Evolutionary conservation across 2,329 filamentous ascomycete genomes (phyloP), one percentile per base, ranked within the genome.

Genomic region (Stagonosporopsis tanaceti): DNA sequence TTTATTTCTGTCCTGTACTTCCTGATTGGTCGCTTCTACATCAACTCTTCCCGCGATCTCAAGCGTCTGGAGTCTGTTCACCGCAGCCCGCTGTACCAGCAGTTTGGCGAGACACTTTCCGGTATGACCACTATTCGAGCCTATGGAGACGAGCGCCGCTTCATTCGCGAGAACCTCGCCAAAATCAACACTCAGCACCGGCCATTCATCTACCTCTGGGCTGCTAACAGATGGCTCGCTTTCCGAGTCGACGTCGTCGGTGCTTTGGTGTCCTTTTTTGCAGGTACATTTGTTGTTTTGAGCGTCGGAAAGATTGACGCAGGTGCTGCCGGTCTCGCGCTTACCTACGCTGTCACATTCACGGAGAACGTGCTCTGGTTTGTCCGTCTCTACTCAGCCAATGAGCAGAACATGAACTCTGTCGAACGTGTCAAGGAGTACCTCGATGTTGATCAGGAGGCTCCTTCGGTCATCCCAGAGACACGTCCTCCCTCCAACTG

Each of bases 361-460:
- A 96, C 93, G 0, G 95, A 99, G 76, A 98, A 97, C 65, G 90
- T 99, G 6, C 80, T 99, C 17, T 99, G 95, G 95, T 88, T 98
- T 53, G 93, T 99, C 28, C 89, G 95, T 44, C 84, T 97, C 14
- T 99, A 99, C 75, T 90, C 93, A 0, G 87, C 91, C 72, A 97
- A 98, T 70, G 95, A 99, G 79, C 95, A 99, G 78, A 98, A 97
- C 78, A 98, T 99, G 95, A 99, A 99, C 78, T 94, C 94, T 2
- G 93, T 98, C 46, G 95, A 99, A 79, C 91, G 95, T 71, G 89
- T 99, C 72, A 96, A 97, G 80, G 95, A 99, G 75, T 99, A 98
- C 72, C 85, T 98, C 34, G 92, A 98, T 41, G 91, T 99, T 1
- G 94, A 98, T 68, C 94, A 97, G 75, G 95, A 99, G 78, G 93